Evolutionary conservation across 345 rosid genomes (phyloP).

Genomic region (Clarkia xantiana): DNA sequence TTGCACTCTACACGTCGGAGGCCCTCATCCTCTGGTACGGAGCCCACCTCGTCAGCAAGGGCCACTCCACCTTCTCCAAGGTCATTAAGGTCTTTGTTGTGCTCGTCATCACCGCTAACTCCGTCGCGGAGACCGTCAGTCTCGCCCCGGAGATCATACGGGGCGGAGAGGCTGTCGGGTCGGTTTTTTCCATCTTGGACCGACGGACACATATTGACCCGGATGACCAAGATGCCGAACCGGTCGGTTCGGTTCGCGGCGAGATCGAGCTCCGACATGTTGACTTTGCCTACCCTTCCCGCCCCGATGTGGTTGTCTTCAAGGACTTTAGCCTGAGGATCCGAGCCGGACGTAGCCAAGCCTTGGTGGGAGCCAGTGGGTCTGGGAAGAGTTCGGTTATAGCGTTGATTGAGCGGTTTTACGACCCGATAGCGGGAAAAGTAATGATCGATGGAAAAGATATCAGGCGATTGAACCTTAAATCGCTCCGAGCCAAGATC

Average conservation of each 20-base stretch:
- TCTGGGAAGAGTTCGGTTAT: slow-evolving; percentile 95
- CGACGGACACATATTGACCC: slow-evolving; percentile 75
- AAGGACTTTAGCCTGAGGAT: slow-evolving; percentile 75
- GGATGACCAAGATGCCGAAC: slow-evolving; percentile 82
- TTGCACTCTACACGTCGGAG: slow-evolving; percentile 85
- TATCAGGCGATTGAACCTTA: slow-evolving; percentile 64
- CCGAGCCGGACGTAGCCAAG: slow-evolving; percentile 95
- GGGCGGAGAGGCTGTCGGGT: slow-evolving; percentile 97
- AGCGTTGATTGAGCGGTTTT: slow-evolving; percentile 82
- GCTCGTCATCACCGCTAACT: slow-evolving; percentile 85
- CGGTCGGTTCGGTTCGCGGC: slow-evolving; percentile 70
- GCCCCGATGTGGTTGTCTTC: slow-evolving; percentile 76
- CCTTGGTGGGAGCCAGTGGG: slow-evolving; percentile 97
- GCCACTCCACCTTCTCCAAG: slow-evolving; percentile 85
- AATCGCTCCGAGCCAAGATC: slow-evolving; percentile 74
- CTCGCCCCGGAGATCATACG: slow-evolving; percentile 98
- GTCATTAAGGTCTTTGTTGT: slow-evolving; percentile 98
- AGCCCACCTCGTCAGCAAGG: slow-evolving; percentile 74
- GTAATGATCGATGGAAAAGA: slow-evolving; percentile 97
- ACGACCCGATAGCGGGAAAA: slow-evolving; percentile 74
- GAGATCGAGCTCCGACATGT: slow-evolving; percentile 93
- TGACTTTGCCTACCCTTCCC: slow-evolving; percentile 84
- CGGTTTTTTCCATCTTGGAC: slow-evolving; percentile 79
- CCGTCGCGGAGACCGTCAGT: slow-evolving; percentile 97
- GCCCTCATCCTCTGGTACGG: slow-evolving; percentile 98